These are phyloP conservation scores for Phytopythium cucurbitacearum DNA, from an alignment of 352 stramenopile species.

Conservation along the genomic window DNA sequence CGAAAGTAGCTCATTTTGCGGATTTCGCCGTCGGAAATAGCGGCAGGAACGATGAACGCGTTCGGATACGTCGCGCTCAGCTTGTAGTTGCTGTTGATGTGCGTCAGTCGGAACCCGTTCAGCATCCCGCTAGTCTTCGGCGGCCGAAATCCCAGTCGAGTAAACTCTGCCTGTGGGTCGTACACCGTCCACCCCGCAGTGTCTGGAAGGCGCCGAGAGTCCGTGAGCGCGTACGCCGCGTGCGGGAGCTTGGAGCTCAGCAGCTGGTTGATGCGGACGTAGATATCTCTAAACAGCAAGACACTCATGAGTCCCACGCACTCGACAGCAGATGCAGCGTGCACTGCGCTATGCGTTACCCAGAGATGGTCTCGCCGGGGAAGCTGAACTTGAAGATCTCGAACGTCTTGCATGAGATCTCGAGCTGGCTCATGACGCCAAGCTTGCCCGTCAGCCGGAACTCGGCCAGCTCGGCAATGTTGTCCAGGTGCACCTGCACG, in stretches of 20 bases:
- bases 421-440: constrained; percentile 56
- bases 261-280: constrained; percentile 61
- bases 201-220: constrained; percentile 31
- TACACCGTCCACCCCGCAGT: constrained; percentile 50
- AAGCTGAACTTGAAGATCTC: constrained; percentile 79
- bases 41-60: constrained; percentile 86
- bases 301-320: neutral
- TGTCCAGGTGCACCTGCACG: constrained; percentile 66
- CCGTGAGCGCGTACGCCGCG: constrained; percentile 41
- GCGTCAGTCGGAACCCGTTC: constrained; percentile 57
- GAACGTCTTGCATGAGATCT: constrained; percentile 87
- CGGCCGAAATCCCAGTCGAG: constrained; percentile 43
- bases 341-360: constrained; percentile 16
- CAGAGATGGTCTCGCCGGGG: constrained; percentile 50
- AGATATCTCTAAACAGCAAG: constrained; percentile 34
- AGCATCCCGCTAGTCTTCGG: constrained; percentile 31
- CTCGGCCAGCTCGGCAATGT: constrained; percentile 74
- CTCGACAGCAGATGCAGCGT: neutral
- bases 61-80: constrained; percentile 80
- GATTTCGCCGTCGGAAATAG: constrained; percentile 90
- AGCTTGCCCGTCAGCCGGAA: constrained; percentile 35
- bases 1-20: constrained; percentile 88
- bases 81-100: constrained; percentile 76
- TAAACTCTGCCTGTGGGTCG: constrained; percentile 54
- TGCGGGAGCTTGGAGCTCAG: constrained; percentile 46